phyloP scores from a whole-genome alignment of 768 basidiomycete species.

The Amanita exitialis region DNA sequence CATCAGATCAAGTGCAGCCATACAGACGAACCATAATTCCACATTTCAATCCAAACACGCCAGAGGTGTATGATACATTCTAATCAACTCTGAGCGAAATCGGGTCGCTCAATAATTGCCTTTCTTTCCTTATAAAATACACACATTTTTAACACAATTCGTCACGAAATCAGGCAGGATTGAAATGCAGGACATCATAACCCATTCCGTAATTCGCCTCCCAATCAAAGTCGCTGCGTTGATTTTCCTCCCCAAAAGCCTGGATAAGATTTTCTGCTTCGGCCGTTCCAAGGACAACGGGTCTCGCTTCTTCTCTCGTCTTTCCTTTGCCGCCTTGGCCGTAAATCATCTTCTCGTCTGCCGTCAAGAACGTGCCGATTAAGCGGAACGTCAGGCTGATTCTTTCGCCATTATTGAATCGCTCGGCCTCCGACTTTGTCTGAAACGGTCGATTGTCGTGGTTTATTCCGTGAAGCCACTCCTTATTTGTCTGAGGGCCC shows the following conservation, averaged over 20 bases:
- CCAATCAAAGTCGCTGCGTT: slow-evolving; percentile 64
- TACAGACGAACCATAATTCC: no score
- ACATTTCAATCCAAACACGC: no score
- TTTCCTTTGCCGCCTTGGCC: slow-evolving; percentile 70
- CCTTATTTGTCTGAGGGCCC: slow-evolving; percentile 61
- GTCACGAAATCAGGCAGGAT: not conserved
- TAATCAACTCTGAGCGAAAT: no score
- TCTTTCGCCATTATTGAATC: slow-evolving; percentile 44
- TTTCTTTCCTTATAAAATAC: no score
- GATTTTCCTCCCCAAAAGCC: slow-evolving; percentile 72
- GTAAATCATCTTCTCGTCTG: slow-evolving; percentile 42
- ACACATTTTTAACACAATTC: slow-evolving; percentile 17
- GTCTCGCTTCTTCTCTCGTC: slow-evolving; percentile 37
- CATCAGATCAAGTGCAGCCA: no score
- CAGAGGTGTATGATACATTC: no score
- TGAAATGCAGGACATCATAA: slow-evolving; percentile 59
- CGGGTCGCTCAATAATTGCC: no score
- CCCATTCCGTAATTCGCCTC: slow-evolving; percentile 53
- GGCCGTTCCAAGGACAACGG: slow-evolving; percentile 41
- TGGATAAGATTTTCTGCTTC: slow-evolving; percentile 40
- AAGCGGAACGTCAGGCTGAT: slow-evolving; percentile 75
- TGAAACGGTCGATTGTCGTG: slow-evolving; percentile 58
- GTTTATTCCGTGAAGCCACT: slow-evolving; percentile 71
- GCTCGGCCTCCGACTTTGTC: slow-evolving; percentile 47
- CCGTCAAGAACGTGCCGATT: slow-evolving; percentile 66